A percentile compares a stretch with the other conserved stretches of the same genome.
These are phyloP conservation scores for Trichoderma polysporum DNA, from an alignment of 2,329 filamentous ascomycete genomes.

Conservation along the genomic window DNA sequence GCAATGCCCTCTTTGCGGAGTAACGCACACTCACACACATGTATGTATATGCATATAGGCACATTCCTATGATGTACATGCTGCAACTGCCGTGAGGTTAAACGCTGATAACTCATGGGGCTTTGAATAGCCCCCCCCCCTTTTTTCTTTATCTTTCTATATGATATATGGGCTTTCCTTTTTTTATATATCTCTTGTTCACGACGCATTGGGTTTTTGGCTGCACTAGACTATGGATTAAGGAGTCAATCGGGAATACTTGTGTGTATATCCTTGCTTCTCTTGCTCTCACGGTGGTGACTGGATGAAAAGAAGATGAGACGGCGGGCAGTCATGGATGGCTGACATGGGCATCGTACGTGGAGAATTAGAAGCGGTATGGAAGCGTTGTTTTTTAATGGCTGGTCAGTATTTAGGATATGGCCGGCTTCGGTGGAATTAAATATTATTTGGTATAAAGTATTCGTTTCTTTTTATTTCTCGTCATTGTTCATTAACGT, in stretches of 20 bases:
- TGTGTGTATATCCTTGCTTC: constrained; percentile 22
- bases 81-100: background rate
- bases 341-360: background rate
- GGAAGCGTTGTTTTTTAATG: background rate
- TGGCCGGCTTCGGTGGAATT: background rate
- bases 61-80: background rate
- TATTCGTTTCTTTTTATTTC: background rate
- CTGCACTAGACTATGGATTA: constrained; percentile 23
- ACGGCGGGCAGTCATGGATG: background rate
- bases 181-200: background rate
- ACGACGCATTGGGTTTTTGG: background rate
- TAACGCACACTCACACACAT: constrained; percentile 37
- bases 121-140: background rate
- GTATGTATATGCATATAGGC: background rate
- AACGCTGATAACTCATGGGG: background rate
- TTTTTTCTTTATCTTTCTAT: background rate
- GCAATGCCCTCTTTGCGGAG: constrained; percentile 74
- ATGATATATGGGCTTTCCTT: background rate
- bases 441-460: background rate
- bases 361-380: background rate
- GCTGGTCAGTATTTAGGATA: background rate
- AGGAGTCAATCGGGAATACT: constrained; percentile 26
- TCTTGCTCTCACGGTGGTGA: background rate
- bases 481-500: background rate
- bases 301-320: background rate